Base-by-base conservation (phyloP, 208 protist species). In the Acanthamoeba lenticulata region DNA sequence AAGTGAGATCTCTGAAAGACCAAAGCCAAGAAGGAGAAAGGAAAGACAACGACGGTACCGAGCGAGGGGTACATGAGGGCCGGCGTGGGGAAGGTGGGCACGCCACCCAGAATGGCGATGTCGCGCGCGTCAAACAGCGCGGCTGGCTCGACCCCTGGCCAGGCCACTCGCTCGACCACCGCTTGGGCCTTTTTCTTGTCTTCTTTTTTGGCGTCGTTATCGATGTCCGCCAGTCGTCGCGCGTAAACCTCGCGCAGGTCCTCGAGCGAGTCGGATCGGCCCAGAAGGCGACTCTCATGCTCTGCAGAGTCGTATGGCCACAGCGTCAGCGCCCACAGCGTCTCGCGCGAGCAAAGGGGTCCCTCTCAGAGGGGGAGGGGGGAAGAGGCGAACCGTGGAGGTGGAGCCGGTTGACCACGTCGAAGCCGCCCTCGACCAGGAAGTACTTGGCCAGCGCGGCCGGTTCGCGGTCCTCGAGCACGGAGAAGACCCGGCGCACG, bases 341-440 rank as follows among this genome's bases (percentile, higher is more conserved):
- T 19, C 52, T n/a, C 15, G 52, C 15, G 2, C 15, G 9, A 21
- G 15, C 52, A 57, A n/a, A 19, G 27, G 3, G 27, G 3, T 57
- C 17, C 27, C 45, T 57, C 27, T 1, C 27, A 21, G 2, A 21
- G 15, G 9, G 67, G 15, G 36, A n/a, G 27, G 67, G 1, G 34
- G 27, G 67, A 32, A 3, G 67, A 21, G 1, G 15, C 34, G 67
- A 2, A 83, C 74, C 74, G 19, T 83, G 44, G 11, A 83, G 24
- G n/a, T 83, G 74, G 2, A 44, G 40, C 19, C 44, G 42, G 29
- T 83, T 49, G 74, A 83, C 36, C 27, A 83, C 74, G 74, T 52
- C 24, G 29, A 83, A 83, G 13, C 74, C 74, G 15, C 74, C 74
- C 24, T 83, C 74, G 42, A 83, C 74, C 1, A 83, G 74, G n/a